Evolutionary conservation across 2,329 filamentous ascomycete genomes (phyloP).

Genomic region (Talaromyces pinophilus): DNA sequence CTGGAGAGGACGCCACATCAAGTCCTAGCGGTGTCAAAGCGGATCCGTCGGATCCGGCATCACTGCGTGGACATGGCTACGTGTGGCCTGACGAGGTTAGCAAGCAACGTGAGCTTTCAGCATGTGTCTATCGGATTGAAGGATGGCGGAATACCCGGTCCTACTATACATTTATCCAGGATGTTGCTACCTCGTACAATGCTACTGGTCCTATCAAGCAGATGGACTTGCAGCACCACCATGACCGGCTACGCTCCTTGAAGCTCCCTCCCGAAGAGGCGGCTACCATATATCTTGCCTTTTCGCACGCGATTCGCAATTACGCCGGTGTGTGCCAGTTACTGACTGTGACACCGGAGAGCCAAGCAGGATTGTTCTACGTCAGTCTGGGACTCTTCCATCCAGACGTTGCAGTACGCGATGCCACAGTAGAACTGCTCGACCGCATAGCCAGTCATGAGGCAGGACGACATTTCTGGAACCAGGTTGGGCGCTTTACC

Average conservation of each 20-base stretch:
- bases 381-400: constrained; percentile 89
- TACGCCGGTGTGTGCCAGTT: constrained; percentile 86
- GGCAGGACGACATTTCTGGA: constrained; percentile 92
- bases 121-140: constrained; percentile 89
- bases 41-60: constrained; percentile 48
- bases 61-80: constrained; percentile 81
- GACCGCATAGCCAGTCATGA: constrained; percentile 83
- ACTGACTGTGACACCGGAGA: constrained; percentile 78
- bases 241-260: constrained; percentile 83
- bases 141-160: constrained; percentile 94
- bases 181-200: constrained; percentile 44
- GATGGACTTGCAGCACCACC: constrained; percentile 81
- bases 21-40: constrained; percentile 46
- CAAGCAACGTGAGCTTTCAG: constrained; percentile 82
- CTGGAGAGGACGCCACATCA: constrained; percentile 62
- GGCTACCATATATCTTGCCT: constrained; percentile 79
- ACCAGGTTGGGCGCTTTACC: constrained; percentile 78
- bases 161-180: constrained; percentile 94
- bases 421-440: constrained; percentile 74
- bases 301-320: constrained; percentile 72
- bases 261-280: constrained; percentile 74
- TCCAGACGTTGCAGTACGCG: constrained; percentile 75
- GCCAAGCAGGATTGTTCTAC: constrained; percentile 86
- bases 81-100: constrained; percentile 85
- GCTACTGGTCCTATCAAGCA: constrained; percentile 44